phyloP scores from a whole-genome alignment of 2,329 filamentous ascomycete species.

The Apiospora sp. region DNA sequence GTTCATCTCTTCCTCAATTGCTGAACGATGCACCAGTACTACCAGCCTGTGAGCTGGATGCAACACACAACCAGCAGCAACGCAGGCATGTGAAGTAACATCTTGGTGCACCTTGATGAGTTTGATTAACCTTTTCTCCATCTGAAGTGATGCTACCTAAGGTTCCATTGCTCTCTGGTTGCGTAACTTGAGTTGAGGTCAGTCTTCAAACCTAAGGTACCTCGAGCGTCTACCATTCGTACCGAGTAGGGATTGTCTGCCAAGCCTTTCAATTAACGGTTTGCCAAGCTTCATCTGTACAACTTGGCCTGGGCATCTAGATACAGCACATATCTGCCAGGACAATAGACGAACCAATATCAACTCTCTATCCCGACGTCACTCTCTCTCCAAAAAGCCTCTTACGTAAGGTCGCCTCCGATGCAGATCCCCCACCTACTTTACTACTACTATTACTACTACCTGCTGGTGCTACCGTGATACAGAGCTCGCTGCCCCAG shows the following conservation, averaged over 20 bases:
- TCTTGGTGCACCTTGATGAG: not conserved
- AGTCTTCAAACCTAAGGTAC: conserved; percentile 2
- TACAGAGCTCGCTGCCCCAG: not conserved
- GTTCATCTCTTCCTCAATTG: not conserved
- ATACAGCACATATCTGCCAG: not conserved
- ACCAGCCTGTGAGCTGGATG: not conserved
- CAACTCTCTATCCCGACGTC: not conserved
- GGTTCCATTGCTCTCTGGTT: conserved; percentile 7
- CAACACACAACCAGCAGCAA: not conserved
- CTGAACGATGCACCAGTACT: not conserved
- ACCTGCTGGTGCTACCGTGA: not conserved
- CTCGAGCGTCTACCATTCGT: not conserved
- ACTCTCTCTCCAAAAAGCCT: not conserved
- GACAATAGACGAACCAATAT: not conserved
- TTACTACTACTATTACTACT: not conserved
- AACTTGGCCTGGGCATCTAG: not conserved
- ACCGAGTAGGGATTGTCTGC: not conserved
- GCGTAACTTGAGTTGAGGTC: conserved; percentile 2
- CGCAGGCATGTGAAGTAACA: not conserved
- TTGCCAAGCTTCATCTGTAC: not conserved
- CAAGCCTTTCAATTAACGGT: not conserved
- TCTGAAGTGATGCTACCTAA: not conserved
- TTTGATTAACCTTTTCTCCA: not conserved
- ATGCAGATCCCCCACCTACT: conserved; percentile 7
- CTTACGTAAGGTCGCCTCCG: not conserved